phyloP scores from a whole-genome alignment of 2,329 filamentous ascomycete species.

The Colletotrichum simmondsii region DNA sequence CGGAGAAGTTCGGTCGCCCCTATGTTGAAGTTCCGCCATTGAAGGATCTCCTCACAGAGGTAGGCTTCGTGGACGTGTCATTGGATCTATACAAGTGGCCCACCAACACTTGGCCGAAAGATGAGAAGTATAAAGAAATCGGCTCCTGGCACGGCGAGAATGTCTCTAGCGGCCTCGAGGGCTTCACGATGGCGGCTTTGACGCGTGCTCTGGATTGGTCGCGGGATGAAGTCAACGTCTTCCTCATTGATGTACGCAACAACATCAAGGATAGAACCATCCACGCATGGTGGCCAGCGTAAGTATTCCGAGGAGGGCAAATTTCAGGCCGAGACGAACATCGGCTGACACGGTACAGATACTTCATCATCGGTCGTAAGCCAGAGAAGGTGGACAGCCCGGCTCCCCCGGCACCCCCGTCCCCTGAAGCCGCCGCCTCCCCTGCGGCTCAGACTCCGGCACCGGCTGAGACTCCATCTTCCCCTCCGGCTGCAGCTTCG shows the following conservation, averaged over 20 bases:
- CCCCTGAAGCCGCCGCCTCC: not conserved
- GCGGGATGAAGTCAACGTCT: slow-evolving; percentile 41
- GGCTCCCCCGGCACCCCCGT: not conserved
- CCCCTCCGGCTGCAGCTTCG: not conserved
- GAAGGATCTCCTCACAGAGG: slow-evolving; percentile 51
- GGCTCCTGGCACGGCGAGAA: slow-evolving; percentile 49
- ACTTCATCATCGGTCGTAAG: not conserved
- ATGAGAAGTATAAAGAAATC: slow-evolving; percentile 61
- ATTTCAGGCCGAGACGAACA: no score
- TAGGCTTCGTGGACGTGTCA: slow-evolving; percentile 63
- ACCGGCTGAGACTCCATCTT: not conserved
- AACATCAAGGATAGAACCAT: slow-evolving; percentile 42
- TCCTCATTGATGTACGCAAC: slow-evolving; percentile 44
- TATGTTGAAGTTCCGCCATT: slow-evolving; percentile 34
- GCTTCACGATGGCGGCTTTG: slow-evolving; percentile 43
- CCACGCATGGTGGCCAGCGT: slow-evolving; percentile 46
- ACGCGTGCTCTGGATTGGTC: slow-evolving; percentile 44
- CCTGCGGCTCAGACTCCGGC: not conserved
- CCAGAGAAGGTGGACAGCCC: not conserved
- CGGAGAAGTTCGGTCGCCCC: slow-evolving; percentile 41
- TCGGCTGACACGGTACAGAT: not conserved
- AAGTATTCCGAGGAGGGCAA: not conserved
- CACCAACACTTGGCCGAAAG: slow-evolving; percentile 61
- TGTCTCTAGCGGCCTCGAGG: slow-evolving; percentile 42
- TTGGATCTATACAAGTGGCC: slow-evolving; percentile 61